A percentile compares a stretch with the other conserved stretches of the same genome.
Conservation (phyloP, 805 yeast genomes). For the Jamesozyma gamospora region DNA sequence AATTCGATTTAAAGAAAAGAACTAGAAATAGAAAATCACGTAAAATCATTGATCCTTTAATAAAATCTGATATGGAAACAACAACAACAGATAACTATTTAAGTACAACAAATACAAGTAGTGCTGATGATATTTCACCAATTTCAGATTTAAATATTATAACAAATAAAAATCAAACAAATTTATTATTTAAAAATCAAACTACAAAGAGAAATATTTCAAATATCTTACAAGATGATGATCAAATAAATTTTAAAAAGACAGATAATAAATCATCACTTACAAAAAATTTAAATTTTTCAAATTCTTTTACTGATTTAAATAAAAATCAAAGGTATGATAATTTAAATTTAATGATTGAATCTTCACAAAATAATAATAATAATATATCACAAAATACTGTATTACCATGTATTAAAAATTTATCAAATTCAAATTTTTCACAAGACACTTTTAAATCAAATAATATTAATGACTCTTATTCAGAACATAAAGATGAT, state of each 20-base stretch:
- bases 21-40: conserved; percentile 33
- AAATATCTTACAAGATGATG: background rate
- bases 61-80: background rate
- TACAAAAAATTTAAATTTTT: background rate
- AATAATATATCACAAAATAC: background rate
- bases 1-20: conserved; percentile 52
- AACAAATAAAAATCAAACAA: background rate
- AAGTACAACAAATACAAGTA: too few species aligned
- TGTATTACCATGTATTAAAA: background rate
- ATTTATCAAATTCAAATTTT: too few species aligned
- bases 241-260: background rate
- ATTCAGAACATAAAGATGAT: background rate
- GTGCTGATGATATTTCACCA: too few species aligned
- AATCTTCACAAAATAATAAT: background rate
- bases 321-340: too few species aligned
- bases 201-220: background rate
- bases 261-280: background rate
- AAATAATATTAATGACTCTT: too few species aligned
- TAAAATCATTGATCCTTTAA: background rate
- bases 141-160: background rate
- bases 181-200: background rate
- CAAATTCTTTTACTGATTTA: background rate
- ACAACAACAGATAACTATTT: background rate
- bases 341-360: too few species aligned
- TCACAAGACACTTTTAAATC: too few species aligned